Evolutionary conservation across 768 basidiomycete genomes (phyloP).

Genomic region (Agrocybe chaxingu): DNA sequence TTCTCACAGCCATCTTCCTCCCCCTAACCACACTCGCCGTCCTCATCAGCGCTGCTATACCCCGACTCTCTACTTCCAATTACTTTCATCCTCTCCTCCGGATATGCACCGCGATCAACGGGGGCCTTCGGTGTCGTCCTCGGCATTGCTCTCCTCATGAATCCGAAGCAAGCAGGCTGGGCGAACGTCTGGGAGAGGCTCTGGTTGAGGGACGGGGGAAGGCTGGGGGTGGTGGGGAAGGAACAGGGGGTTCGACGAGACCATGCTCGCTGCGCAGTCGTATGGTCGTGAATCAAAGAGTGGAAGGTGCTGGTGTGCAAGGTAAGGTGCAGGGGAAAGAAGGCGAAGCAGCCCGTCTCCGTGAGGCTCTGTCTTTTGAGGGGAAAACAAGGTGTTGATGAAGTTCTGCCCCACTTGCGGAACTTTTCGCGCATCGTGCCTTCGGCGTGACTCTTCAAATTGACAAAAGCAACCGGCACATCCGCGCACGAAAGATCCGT

Average conservation of each 20-base stretch:
- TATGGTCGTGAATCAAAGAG: background rate
- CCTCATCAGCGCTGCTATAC: conserved; percentile 36
- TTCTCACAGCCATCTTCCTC: conserved; percentile 33
- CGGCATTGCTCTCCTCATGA: conserved; percentile 51
- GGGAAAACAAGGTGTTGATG: too few species aligned
- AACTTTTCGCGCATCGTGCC: too few species aligned
- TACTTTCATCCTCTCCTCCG: conserved; percentile 47
- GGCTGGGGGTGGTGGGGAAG: conserved; percentile 53
- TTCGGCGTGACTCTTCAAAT: too few species aligned
- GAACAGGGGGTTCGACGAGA: conserved; percentile 52
- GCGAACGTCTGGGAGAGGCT: conserved; percentile 61
- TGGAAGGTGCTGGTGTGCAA: background rate
- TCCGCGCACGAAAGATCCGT: too few species aligned
- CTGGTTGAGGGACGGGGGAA: conserved; percentile 41
- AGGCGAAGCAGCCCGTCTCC: too few species aligned
- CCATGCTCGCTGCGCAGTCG: conserved; percentile 25
- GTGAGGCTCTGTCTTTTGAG: too few species aligned
- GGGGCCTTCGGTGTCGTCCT: conserved; percentile 57
- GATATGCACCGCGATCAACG: conserved; percentile 45
- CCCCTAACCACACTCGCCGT: conserved; percentile 31
- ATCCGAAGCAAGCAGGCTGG: conserved; percentile 44
- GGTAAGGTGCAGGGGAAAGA: too few species aligned
- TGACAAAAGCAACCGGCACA: too few species aligned
- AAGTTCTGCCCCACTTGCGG: too few species aligned
- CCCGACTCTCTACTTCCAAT: conserved; percentile 34